Base-by-base conservation (phyloP, 2,329 filamentous ascomycete genomes). In the Chaetomiaceae sp. region DNA sequence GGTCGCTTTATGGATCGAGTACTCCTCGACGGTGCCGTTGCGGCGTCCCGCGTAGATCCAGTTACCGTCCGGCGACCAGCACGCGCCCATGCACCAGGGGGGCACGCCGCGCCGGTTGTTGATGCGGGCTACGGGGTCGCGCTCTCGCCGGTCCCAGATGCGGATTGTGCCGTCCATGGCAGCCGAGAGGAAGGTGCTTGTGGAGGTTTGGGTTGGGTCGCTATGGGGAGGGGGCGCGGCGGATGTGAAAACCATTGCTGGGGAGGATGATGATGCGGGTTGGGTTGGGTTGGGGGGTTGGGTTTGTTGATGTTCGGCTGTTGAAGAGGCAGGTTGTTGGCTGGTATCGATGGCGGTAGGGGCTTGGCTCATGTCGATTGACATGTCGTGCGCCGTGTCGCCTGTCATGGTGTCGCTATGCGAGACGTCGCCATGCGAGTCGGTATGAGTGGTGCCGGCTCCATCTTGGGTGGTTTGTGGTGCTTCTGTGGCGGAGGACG, bases 61-160 rank as follows among this genome's bases (percentile, higher is more conserved):
- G 70, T 97, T 97, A 13, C 94, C 94, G 67, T 96, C 89, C 0
- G 90, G 90, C 50, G 87, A 92, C 94, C 94, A 99, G 73, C 90
- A 96, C 1, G 90, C 90, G 60, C 89, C 91, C 84, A 96, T 96
- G 69, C 92, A 97, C 92, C 92, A 99, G 0, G 92, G 94, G 1
- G 94, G 92, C 0, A 90, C 88, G 16, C 84, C 84, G 10, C 83
- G 81, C 10, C 84, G 77, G 16, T 87, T 89, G 1, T 78, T 76
- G 52, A 97, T 92, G 25, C 85, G 83, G 2, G 94, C 90, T 1
- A 96, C 78, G 0, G 92, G 87, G 32, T 86, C 80, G 1, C 81
- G 80, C 58, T 87, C 81, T 18, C 94, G 84, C 3, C 86, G 77
- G 65, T 99, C 95, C 92, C 94, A 99, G 60, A 99, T 84, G n/a